phyloP scores from a whole-genome alignment of 2,329 filamentous ascomycete species.

The Penicillium crustosum region DNA sequence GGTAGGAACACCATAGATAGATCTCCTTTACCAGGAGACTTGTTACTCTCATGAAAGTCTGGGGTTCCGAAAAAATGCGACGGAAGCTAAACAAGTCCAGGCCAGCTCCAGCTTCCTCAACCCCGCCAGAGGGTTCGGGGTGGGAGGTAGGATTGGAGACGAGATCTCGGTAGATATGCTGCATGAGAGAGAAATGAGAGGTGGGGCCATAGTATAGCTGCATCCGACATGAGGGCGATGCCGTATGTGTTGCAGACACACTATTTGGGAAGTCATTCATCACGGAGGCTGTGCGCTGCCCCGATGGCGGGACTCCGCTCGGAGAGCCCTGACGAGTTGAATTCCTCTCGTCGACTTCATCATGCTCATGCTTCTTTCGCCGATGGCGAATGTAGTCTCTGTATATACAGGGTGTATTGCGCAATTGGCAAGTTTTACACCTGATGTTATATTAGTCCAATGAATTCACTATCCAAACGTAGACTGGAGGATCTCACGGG shows the following conservation, averaged over 20 bases:
- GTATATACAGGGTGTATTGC: slow-evolving; percentile 37
- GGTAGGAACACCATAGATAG: slow-evolving; percentile 41
- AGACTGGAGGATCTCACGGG: slow-evolving; percentile 29
- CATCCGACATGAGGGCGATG: slow-evolving; percentile 46
- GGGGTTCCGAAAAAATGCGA: slow-evolving; percentile 44
- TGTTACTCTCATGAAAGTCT: slow-evolving; percentile 32
- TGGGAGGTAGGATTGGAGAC: slow-evolving; percentile 23
- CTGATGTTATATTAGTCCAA: slow-evolving; percentile 9
- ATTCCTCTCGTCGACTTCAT: slow-evolving; percentile 15
- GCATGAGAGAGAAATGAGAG: slow-evolving; percentile 49
- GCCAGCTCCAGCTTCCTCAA: slow-evolving; percentile 41
- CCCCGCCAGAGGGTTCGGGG: slow-evolving; percentile 29
- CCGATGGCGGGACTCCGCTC: slow-evolving; percentile 12
- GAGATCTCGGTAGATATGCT: slow-evolving; percentile 39
- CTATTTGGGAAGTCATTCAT: slow-evolving; percentile 41
- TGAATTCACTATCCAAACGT: not conserved
- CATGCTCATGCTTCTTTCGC: slow-evolving; percentile 33
- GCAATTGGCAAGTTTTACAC: slow-evolving; percentile 40
- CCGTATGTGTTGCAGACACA: slow-evolving; percentile 50
- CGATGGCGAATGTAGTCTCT: slow-evolving; percentile 40
- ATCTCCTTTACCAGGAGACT: slow-evolving; percentile 25
- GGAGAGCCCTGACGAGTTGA: slow-evolving; percentile 18
- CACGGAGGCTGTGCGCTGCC: slow-evolving; percentile 21
- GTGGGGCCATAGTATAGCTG: slow-evolving; percentile 51
- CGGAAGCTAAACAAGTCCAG: slow-evolving; percentile 42